These are phyloP conservation scores for Sclerotinia spermophila DNA, from an alignment of 2,329 filamentous ascomycete species.

Conservation along the genomic window DNA sequence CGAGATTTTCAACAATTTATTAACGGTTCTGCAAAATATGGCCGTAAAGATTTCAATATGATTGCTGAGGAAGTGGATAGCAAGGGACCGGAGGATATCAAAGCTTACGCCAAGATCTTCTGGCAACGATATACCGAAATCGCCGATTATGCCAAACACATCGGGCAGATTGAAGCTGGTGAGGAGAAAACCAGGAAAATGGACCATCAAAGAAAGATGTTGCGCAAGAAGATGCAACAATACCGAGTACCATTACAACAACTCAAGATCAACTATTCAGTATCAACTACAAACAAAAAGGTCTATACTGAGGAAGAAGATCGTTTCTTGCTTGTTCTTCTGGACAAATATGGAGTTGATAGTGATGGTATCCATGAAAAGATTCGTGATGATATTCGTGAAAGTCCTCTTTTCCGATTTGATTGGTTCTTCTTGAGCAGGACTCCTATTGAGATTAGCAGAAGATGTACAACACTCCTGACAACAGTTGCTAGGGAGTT, in stretches of 20 bases:
- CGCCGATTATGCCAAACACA: constrained; percentile 80
- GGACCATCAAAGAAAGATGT: constrained; percentile 86
- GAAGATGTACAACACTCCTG: constrained; percentile 88
- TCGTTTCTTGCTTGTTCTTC: constrained; percentile 86
- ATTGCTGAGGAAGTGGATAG: constrained; percentile 90
- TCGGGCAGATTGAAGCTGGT: constrained; percentile 85
- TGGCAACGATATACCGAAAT: constrained; percentile 95
- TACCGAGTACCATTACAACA: constrained; percentile 98
- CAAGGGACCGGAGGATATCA: constrained; percentile 81
- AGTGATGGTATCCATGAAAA: constrained; percentile 85
- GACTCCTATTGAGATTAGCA: constrained; percentile 86
- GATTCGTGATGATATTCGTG: constrained; percentile 95
- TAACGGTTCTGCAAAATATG: constrained; percentile 90
- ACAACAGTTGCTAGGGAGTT: constrained; percentile 95
- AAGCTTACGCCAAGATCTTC: constrained; percentile 89
- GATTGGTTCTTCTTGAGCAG: constrained; percentile 99
- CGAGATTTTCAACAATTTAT: constrained; percentile 98
- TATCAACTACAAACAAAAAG: constrained; percentile 99
- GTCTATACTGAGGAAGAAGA: constrained; percentile 99
- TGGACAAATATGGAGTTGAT: constrained; percentile 90
- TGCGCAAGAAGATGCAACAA: constrained; percentile 91
- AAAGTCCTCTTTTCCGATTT: constrained; percentile 92
- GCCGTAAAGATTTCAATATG: constrained; percentile 76
- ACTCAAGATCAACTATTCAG: constrained; percentile 97
- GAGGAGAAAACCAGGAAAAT: constrained; percentile 87